Evolutionary conservation across 1,139 yeast species (phyloP), one percentile per base, ranked within the genome.

Genomic region (Schizosaccharomyces versatilis): DNA sequence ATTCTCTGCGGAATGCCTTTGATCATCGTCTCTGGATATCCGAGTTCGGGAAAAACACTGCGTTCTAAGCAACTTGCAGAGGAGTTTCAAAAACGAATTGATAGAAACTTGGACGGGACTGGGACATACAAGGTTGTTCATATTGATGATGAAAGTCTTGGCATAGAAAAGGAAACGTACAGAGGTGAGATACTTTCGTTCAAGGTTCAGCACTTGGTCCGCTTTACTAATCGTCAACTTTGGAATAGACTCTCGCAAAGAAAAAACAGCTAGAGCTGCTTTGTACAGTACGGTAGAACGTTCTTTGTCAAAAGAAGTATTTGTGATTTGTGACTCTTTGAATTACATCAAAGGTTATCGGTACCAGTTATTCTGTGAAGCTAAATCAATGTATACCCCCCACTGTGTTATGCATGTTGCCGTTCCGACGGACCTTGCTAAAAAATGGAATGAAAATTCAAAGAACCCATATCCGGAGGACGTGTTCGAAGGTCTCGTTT

Each of bases 311-410:
- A 73, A 80, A 52, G 72, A 74, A 38, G 80, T 77, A 38, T 74
- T 90, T 52, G 96, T 90, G 1, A 78, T 90, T 19, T 72, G 90
- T 56, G 98, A 90, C 67, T 77, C 93, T 1, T 71, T 86, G 64
- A 81, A 86, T 32, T 93, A 93, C 65, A 93, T 93, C 64, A 93
- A 90, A 65, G 99, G 99, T 0, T 86, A 86, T 65, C 72, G 98
- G 58, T 90, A 93, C 67, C 99, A 90, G 67, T 71, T 90, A 56
- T 86, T 79, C 66, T 86, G 97, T 67, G 98, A 90, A 65, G 90
- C 95, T 44, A 88, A 88, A 64, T 83, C 88, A 1, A 71, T 79
- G 38, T 74, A 78, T 15, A 86, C 97, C 0, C 81, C 93, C 1
- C 83, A 84, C 60, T 83, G 94, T 64, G 83, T 88, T 51, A 32